Base-by-base conservation (phyloP, 2,329 filamentous ascomycete genomes). In the Pseudogymnoascus sp. region DNA sequence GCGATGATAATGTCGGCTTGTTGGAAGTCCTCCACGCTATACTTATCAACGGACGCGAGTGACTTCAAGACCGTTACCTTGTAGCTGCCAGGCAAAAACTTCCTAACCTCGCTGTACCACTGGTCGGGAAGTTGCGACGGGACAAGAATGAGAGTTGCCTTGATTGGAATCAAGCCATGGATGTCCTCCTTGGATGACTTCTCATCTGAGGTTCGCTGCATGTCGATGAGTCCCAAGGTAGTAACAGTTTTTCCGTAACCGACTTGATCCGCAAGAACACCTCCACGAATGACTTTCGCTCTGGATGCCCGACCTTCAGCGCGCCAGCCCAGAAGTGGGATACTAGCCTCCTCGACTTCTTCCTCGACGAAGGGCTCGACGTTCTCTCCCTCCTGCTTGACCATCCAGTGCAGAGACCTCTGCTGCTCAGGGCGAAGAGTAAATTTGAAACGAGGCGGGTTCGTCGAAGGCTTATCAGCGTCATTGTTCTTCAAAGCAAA, bases 221-320 rank as follows among this genome's bases (percentile, higher is more conserved):
- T 72, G 37, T 83, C 76, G 31, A 88, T 79, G 7, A 89, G 72
- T 0, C 78, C 84, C 11, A 89, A 76, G 1, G 80, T 81, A 0
- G 82, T 81, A 1, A 85, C 81, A 0, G 87, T 89, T 69, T 90
- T 89, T 0, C 87, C 87, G 69, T 86, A 89, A 0, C 84, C 86
- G 36, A 88, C 84, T 50, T 84, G 78, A 68, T 88, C 85, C 1
- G 85, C 85, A 36, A 88, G 76, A 16, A 89, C 78, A 4, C 86
- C 87, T 11, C 87, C 86, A 16, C 78, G 79, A 42, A 86, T 66
- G 34, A 64, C 37, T 61, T 76, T 59, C n/a, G 71, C 23, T 37
- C 76, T 70, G 64, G 78, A 68, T n/a, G 79, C 81, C n/a, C 72
- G 74, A 1, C 77, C 84, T 70, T 88, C 85, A 1, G 79, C 78